These are phyloP conservation scores for Uronychia binucleata DNA, from an alignment of 73 alveolate species.

Conservation along the genomic window DNA sequence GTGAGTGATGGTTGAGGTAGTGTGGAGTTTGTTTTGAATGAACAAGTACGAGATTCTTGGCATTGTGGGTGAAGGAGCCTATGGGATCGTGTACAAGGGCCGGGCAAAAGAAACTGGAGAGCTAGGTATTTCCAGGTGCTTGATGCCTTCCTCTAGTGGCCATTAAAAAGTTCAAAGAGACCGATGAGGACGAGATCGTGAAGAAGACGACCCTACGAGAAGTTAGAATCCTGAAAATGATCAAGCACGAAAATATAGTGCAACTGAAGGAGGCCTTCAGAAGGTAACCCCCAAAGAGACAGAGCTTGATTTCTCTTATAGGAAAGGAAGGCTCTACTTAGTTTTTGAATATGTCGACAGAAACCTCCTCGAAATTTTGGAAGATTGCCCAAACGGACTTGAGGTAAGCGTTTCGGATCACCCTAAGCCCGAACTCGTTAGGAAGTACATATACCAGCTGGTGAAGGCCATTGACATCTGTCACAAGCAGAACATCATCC, in stretches of 20 bases:
- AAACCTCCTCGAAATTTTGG: slow-evolving; percentile 95
- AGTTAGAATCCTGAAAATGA: slow-evolving; percentile 88
- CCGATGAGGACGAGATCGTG: slow-evolving; percentile 94
- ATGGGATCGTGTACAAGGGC: slow-evolving; percentile 91
- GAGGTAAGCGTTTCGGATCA: slow-evolving; percentile 51
- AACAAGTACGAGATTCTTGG: slow-evolving; percentile 92
- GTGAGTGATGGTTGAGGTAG: no score
- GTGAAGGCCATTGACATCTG: slow-evolving; percentile 62
- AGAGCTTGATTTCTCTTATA: no score
- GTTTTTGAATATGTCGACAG: slow-evolving; percentile 98
- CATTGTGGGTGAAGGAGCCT: slow-evolving; percentile 95
- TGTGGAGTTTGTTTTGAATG: no score
- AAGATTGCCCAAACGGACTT: slow-evolving; percentile 91
- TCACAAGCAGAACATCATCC: slow-evolving; percentile 71
- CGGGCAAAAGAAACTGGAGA: slow-evolving; percentile 80
- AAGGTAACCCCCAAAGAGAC: slow-evolving; percentile 46
- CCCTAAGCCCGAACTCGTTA: slow-evolving; percentile 49
- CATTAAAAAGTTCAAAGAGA: slow-evolving; percentile 94
- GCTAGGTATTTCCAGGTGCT: slow-evolving; percentile 36
- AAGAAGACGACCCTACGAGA: slow-evolving; percentile 95
- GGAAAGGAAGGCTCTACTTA: slow-evolving; percentile 92
- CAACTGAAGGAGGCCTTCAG: slow-evolving; percentile 92
- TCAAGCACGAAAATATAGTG: slow-evolving; percentile 92
- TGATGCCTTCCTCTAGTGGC: slow-evolving; percentile 76
- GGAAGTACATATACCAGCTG: slow-evolving; percentile 66